phyloP scores from a whole-genome alignment of 495 filamentous ascomycete species.

The Aspergillus campestris region DNA sequence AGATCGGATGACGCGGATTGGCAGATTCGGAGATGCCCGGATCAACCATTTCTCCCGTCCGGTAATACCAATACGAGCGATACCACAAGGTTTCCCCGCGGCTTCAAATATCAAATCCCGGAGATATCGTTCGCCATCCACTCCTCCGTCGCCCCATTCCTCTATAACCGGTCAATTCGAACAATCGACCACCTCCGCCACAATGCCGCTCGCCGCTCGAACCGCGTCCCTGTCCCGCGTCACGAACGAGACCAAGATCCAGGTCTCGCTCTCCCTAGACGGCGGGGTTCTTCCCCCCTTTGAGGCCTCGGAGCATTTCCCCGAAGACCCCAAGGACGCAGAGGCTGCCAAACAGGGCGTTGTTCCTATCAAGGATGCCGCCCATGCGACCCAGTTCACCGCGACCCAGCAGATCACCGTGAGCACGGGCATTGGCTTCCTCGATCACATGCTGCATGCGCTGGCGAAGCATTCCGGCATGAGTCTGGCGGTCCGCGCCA shows the following conservation, averaged over 20 bases:
- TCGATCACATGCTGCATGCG: constrained; percentile 98
- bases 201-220: constrained; percentile 42
- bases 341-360: constrained; percentile 60
- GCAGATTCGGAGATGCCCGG: neutral
- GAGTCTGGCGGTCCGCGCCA: constrained; percentile 72
- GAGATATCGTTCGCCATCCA: neutral
- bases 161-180: constrained; percentile 1
- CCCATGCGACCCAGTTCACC: constrained; percentile 75
- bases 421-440: constrained; percentile 93
- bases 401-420: constrained; percentile 76
- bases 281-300: constrained; percentile 64
- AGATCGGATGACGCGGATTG: constrained; percentile 2
- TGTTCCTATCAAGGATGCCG: constrained; percentile 67
- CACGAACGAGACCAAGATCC: constrained; percentile 96
- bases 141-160: constrained; percentile 4
- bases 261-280: constrained; percentile 84
- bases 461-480: constrained; percentile 92
- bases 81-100: neutral
- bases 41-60: constrained; percentile 8
- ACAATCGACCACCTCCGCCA: constrained; percentile 2
- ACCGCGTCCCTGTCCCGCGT: constrained; percentile 69
- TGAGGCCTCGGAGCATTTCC: constrained; percentile 43
- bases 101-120: neutral
- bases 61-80: constrained; percentile 9
- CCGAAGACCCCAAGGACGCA: constrained; percentile 29